Conservation (phyloP, 202 grass and related monocot genomes). For the Bolboschoenoplectus hybrid region DNA sequence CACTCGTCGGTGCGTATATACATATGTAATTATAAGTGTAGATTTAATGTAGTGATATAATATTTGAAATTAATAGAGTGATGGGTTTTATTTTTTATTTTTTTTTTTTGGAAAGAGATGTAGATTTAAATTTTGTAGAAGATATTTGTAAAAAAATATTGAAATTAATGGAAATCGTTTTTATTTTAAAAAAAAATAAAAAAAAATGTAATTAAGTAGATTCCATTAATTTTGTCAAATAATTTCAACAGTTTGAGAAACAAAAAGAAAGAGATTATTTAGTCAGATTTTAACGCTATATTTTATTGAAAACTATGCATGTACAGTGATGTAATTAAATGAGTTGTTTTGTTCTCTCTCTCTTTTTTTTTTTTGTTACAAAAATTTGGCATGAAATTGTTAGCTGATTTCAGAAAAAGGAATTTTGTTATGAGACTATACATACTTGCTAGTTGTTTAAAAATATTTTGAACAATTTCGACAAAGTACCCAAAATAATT, state of each 20-base stretch:
- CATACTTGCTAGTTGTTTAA: not conserved
- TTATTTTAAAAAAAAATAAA: too few species aligned
- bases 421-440: not conserved
- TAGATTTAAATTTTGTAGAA: too few species aligned
- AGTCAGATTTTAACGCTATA: not conserved
- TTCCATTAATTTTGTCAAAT: not conserved
- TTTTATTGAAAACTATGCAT: not conserved
- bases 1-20: not conserved
- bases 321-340: not conserved
- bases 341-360: not conserved
- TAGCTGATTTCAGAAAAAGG: not conserved
- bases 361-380: not conserved
- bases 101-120: too few species aligned
- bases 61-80: too few species aligned
- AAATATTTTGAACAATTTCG: not conserved
- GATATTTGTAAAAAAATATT: too few species aligned
- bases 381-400: not conserved
- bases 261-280: not conserved
- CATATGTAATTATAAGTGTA: too few species aligned
- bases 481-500: not conserved
- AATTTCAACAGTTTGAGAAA: not conserved
- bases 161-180: too few species aligned
- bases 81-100: too few species aligned
- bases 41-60: too few species aligned
- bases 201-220: too few species aligned